phyloP scores from a whole-genome alignment of 192 early-diverging fungal genomes.

The Anaeromyces robustus region DNA sequence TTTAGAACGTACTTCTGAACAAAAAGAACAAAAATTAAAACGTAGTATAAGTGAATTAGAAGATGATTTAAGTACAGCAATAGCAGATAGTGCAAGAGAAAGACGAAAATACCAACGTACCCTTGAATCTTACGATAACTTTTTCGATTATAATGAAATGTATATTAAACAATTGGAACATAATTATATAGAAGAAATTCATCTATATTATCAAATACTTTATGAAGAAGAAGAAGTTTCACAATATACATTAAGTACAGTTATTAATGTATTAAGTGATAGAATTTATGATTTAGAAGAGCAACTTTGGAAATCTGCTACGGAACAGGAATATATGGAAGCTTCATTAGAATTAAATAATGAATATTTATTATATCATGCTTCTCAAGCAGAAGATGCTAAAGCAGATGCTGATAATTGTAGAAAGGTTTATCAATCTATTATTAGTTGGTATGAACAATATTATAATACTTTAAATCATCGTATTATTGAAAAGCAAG shows the following conservation, averaged over 20 bases:
- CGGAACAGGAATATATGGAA: not conserved
- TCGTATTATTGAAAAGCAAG: not conserved
- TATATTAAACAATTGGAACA: not conserved
- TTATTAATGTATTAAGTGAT: not conserved
- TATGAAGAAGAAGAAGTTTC: not conserved
- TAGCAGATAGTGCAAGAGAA: not conserved
- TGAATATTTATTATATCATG: not conserved
- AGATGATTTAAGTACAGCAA: not conserved
- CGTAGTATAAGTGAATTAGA: not conserved
- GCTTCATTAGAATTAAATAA: not conserved
- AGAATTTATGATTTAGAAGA: not conserved
- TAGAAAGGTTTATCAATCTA: not conserved
- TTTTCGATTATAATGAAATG: not conserved
- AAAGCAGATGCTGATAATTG: not conserved
- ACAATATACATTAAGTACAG: not conserved
- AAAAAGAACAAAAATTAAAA: not conserved
- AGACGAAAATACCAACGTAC: not conserved
- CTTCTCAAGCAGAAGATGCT: not conserved
- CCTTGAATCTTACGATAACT: not conserved
- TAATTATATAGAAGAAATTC: not conserved
- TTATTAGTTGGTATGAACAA: not conserved
- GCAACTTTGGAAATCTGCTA: not conserved
- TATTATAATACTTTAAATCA: not conserved
- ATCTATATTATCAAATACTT: not conserved
- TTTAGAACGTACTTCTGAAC: not conserved